These are phyloP conservation scores for Pichia heedii DNA, from an alignment of 805 yeast species.

Conservation along the genomic window DNA sequence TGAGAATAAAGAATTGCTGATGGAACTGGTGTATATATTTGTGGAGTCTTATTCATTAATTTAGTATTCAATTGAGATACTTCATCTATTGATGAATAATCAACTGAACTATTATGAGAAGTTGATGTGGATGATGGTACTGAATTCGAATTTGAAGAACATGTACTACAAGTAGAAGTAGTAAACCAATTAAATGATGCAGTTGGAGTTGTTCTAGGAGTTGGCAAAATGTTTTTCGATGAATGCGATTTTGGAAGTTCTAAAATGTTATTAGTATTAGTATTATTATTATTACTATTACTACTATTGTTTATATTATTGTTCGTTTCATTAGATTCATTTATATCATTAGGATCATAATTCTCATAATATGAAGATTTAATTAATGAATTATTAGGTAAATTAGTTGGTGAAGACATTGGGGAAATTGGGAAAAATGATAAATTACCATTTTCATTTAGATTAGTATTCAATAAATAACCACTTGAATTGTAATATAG, in stretches of 20 bases:
- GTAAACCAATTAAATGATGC: slow-evolving; percentile 9
- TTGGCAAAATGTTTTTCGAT: slow-evolving; percentile 16
- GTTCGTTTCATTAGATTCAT: neutral
- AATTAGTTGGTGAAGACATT: slow-evolving; percentile 23
- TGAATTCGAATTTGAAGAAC: slow-evolving; percentile 2
- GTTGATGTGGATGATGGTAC: neutral
- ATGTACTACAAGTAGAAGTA: neutral
- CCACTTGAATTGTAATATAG: slow-evolving; percentile 4
- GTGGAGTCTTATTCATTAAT: slow-evolving; percentile 10
- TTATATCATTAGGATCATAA: slow-evolving; percentile 7
- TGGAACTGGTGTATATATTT: slow-evolving; percentile 14
- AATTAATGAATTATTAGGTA: slow-evolving; percentile 8
- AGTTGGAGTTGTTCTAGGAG: slow-evolving; percentile 27
- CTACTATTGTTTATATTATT: slow-evolving; percentile 1
- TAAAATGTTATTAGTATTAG: neutral
- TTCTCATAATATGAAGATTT: neutral
- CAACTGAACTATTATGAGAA: neutral
- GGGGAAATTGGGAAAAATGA: slow-evolving; percentile 19
- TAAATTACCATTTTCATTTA: slow-evolving; percentile 2
- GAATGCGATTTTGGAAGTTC: slow-evolving; percentile 18
- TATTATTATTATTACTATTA: neutral
- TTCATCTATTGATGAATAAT: neutral
- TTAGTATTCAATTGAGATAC: slow-evolving; percentile 3
- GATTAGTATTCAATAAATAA: neutral
- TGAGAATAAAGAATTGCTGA: neutral